A percentile compares a stretch with the other conserved stretches of the same genome.
Conservation (phyloP, 495 filamentous ascomycete species). For the Lindgomyces ingoldianus region DNA sequence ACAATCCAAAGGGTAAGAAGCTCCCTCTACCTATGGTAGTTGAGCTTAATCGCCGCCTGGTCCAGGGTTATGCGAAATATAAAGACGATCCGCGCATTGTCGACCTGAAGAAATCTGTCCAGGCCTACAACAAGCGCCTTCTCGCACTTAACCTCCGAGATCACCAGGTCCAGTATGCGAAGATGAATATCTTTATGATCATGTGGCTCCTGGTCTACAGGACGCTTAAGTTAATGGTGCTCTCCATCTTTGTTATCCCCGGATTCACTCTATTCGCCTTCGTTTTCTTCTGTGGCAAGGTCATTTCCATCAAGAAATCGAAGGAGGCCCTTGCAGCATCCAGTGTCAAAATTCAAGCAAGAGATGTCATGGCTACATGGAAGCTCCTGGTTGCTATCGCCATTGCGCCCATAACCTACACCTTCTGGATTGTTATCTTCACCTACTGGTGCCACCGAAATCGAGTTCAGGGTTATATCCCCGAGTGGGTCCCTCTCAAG, state of each 20-base stretch:
- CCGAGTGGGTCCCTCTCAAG: conserved; percentile 79
- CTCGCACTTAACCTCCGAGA: conserved; percentile 83
- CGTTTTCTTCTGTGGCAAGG: conserved; percentile 85
- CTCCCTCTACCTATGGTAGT: conserved; percentile 91
- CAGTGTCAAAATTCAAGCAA: conserved; percentile 88
- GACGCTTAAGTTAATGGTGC: conserved; percentile 68
- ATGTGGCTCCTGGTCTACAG: conserved; percentile 78
- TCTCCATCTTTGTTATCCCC: conserved; percentile 81
- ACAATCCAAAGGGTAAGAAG: conserved; percentile 92
- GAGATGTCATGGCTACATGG: conserved; percentile 98
- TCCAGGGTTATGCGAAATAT: conserved; percentile 89
- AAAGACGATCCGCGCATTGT: conserved; percentile 88
- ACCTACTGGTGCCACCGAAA: conserved; percentile 79
- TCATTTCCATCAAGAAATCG: conserved; percentile 89
- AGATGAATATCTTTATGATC: conserved; percentile 73
- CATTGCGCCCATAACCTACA: conserved; percentile 84
- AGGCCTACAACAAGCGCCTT: conserved; percentile 85
- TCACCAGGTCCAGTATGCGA: conserved; percentile 93
- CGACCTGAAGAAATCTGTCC: conserved; percentile 73
- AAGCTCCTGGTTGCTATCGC: conserved; percentile 91
- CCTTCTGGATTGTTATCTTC: conserved; percentile 71
- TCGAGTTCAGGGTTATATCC: conserved; percentile 75
- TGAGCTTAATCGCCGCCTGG: conserved; percentile 90
- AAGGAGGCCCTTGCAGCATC: conserved; percentile 87
- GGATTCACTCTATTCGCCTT: conserved; percentile 86